Evolutionary conservation across 2,329 filamentous ascomycete genomes (phyloP), one percentile per base, ranked within the genome.

Genomic region (Aspergillus pseudoviridinutans): DNA sequence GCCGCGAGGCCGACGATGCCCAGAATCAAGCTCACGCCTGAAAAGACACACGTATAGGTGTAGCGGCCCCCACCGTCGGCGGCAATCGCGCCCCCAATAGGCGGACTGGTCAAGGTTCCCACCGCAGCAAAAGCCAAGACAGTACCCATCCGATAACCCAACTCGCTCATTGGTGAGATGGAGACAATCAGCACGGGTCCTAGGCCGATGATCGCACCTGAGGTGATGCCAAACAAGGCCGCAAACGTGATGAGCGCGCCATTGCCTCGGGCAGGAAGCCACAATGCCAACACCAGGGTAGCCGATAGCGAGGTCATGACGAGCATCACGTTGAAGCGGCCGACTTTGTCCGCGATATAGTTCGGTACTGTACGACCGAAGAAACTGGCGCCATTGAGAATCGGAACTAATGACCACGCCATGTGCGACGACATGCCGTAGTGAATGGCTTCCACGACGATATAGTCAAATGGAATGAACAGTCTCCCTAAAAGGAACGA

Each of bases 61-160:
- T 55, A 58, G 4, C 32, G 28, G 25, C 56, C 56, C n/a, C 50
- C 8, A 12, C 54, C n/a, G 3, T 20, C 25, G 20, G 50, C 27
- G 17, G 54, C 12, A n/a, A 58, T 54, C 2, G 51, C 56, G 44
- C 56, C 56, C 20, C 47, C 52, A 10, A 58, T 58, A 3, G 56
- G 56, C 25, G 42, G 51, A 3, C 51, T 58, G 1, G 56, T 58
- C 27, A 58, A 42, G 7, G 41, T 49, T 1, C 51, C 56, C 24
- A 58, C 44, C 3, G 51, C 50, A n/a, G 56, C 32, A 7, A 58
- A 54, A 14, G 54, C 27, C 41, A 51, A 55, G 2, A 58, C 28
- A 22, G 51, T 28, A 1, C 56, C 56, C 12, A 49, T 58, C 51
- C 56, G 53, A 8, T 54, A 54, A 22, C 56, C 56, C 4, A 55